Conservation (phyloP, 768 basidiomycete genomes). For the Mycena epipterygia region DNA sequence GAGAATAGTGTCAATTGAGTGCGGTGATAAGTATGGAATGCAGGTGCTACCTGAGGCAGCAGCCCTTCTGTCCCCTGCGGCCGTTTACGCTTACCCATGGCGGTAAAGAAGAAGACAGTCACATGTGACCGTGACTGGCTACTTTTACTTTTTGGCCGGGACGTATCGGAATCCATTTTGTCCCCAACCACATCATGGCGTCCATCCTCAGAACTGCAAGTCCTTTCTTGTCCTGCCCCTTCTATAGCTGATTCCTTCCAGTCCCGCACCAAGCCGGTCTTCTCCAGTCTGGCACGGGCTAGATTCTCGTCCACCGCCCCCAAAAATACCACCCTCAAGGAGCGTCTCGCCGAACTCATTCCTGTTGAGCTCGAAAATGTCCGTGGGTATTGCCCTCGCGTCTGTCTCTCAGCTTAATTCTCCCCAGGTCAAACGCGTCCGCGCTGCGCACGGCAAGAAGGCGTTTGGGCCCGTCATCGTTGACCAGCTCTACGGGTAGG, state of each 20-base stretch:
- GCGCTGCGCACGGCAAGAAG: constrained; percentile 92
- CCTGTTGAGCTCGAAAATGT: constrained; percentile 87
- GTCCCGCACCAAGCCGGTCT: constrained; percentile 66
- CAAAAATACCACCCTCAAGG: constrained; percentile 87
- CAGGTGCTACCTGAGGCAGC: constrained; percentile 63
- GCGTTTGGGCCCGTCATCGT: constrained; percentile 92
- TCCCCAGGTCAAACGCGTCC: constrained; percentile 82
- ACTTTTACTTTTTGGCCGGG: neutral
- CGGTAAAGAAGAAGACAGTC: neutral
- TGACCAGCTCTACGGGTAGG: constrained; percentile 91
- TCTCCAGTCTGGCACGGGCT: constrained; percentile 59
- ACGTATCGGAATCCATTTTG: neutral
- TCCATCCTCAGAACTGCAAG: constrained; percentile 56
- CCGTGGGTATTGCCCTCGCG: constrained; percentile 35
- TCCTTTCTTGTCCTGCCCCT: constrained; percentile 27
- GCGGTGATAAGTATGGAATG: neutral
- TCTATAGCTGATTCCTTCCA: constrained; percentile 40
- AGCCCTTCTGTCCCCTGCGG: constrained; percentile 40
- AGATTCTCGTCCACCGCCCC: constrained; percentile 76
- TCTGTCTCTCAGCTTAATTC: constrained; percentile 22
- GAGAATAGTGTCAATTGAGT: constrained; percentile 2
- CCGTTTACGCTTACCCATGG: constrained; percentile 54
- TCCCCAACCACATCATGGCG: constrained; percentile 54
- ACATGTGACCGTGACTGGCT: neutral
- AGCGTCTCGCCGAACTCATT: constrained; percentile 93